phyloP scores from a whole-genome alignment of 2,329 filamentous ascomycete genomes.

The Biscogniauxia sp. region DNA sequence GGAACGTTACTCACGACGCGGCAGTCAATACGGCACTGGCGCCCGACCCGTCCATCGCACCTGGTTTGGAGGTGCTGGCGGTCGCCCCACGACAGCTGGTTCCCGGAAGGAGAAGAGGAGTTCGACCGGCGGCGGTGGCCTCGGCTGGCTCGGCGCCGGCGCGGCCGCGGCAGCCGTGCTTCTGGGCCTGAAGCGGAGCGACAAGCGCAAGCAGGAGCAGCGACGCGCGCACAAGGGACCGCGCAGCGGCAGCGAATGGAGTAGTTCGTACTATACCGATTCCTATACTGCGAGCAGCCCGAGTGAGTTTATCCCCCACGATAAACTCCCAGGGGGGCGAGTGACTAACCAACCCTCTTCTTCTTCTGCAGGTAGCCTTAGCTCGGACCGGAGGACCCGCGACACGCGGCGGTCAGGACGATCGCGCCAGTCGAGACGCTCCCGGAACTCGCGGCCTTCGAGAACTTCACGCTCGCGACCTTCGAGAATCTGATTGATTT shows the following conservation, averaged over 20 bases:
- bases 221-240: slow-evolving; percentile 37
- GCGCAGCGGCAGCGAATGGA: slow-evolving; percentile 46
- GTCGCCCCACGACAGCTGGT: slow-evolving; percentile 38
- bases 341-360: slow-evolving; percentile 26
- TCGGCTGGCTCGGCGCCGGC: slow-evolving; percentile 53
- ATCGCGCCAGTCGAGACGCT: slow-evolving; percentile 24
- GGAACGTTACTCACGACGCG: slow-evolving; percentile 56
- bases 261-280: slow-evolving; percentile 54
- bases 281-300: slow-evolving; percentile 51
- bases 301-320: slow-evolving; percentile 44
- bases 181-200: slow-evolving; percentile 50
- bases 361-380: slow-evolving; percentile 41
- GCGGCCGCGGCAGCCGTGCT: slow-evolving; percentile 52
- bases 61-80: slow-evolving; percentile 55
- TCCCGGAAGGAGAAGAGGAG: slow-evolving; percentile 51
- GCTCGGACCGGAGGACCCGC: slow-evolving; percentile 43
- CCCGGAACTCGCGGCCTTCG: slow-evolving; percentile 25
- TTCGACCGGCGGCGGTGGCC: slow-evolving; percentile 38
- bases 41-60: slow-evolving; percentile 52
- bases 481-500: slow-evolving; percentile 20
- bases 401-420: slow-evolving; percentile 32
- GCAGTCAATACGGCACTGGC: slow-evolving; percentile 38
- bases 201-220: slow-evolving; percentile 38
- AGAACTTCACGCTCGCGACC: slow-evolving; percentile 18
- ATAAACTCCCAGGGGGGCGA: slow-evolving; percentile 22